phyloP scores from a whole-genome alignment of 2,329 filamentous ascomycete genomes.

The Colletotrichum neosansevieriae region DNA sequence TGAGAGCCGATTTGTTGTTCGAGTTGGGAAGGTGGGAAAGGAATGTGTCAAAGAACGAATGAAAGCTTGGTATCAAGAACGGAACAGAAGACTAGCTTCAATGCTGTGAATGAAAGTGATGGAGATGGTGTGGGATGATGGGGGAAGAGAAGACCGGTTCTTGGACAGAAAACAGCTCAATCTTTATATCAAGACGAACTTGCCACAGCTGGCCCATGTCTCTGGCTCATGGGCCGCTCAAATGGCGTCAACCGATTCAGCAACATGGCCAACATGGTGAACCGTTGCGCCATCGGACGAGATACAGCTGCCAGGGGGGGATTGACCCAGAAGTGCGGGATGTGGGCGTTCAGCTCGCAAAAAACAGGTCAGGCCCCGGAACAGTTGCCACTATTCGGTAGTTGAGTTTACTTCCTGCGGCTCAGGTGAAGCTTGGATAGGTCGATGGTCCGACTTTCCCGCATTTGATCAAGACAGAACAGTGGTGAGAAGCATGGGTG shows the following conservation, averaged over 20 bases:
- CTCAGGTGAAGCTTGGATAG: constrained; percentile 11
- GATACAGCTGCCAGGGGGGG: constrained; percentile 14
- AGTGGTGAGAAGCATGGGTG: constrained; percentile 17
- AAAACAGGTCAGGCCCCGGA: constrained; percentile 1
- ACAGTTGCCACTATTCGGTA: constrained; percentile 27
- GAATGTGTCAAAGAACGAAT: constrained; percentile 24
- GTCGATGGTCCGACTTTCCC: neutral
- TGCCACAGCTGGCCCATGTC: too few relatives aligned
- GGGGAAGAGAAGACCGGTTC: neutral
- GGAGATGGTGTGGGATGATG: constrained; percentile 12
- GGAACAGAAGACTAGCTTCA: constrained; percentile 40
- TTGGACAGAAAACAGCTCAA: neutral
- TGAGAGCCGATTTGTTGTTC: neutral
- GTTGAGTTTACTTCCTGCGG: constrained; percentile 22
- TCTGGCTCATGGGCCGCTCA: constrained; percentile 7
- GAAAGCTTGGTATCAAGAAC: constrained; percentile 28
- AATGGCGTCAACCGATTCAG: constrained; percentile 28
- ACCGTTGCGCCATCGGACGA: constrained; percentile 31
- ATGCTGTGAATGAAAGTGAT: constrained; percentile 36
- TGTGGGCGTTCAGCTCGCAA: constrained; percentile 26
- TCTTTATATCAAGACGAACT: constrained; percentile 31
- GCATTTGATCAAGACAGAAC: constrained; percentile 20
- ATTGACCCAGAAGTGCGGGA: constrained; percentile 19
- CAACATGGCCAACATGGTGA: constrained; percentile 5
- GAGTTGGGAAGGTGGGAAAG: constrained; percentile 2